A percentile compares a stretch with the other conserved stretches of the same genome.
Evolutionary conservation across 805 yeast species (phyloP).

Genomic region (Saturnispora halmiae): DNA sequence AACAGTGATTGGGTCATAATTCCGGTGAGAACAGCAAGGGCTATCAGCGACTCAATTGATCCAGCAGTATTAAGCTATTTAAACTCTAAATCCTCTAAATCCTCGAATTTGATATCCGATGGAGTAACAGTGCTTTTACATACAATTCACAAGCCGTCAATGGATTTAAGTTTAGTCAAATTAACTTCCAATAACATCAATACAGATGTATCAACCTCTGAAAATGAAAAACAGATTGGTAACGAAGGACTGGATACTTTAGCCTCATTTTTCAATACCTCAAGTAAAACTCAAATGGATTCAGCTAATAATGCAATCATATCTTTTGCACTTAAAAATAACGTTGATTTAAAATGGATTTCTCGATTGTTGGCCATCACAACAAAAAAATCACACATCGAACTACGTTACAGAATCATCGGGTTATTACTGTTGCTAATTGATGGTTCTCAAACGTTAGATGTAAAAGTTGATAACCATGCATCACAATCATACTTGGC

Average conservation of each 20-base stretch:
- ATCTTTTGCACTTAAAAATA: constrained; percentile 31
- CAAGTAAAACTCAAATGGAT: constrained; percentile 51
- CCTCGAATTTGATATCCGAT: constrained; percentile 18
- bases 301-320: constrained; percentile 47
- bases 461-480: constrained; percentile 35
- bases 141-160: constrained; percentile 22
- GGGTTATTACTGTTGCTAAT: constrained; percentile 19
- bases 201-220: background rate
- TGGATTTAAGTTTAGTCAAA: constrained; percentile 17
- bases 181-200: constrained; percentile 5
- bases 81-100: background rate
- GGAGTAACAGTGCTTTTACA: constrained; percentile 34
- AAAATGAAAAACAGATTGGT: constrained; percentile 9
- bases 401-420: constrained; percentile 24
- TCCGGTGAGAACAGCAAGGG: constrained; percentile 32
- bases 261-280: constrained; percentile 53
- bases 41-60: constrained; percentile 27
- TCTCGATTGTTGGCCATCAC: constrained; percentile 50
- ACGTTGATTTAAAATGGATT: constrained; percentile 38
- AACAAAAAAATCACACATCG: constrained; percentile 59
- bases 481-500: constrained; percentile 17
- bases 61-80: constrained; percentile 15
- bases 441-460: constrained; percentile 32
- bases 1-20: constrained; percentile 38
- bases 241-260: constrained; percentile 33